Percentiles rank a stretch among this genome's conserved stretches.
phyloP scores from a whole-genome alignment of 768 basidiomycete species.

The Boletellus sp. region DNA sequence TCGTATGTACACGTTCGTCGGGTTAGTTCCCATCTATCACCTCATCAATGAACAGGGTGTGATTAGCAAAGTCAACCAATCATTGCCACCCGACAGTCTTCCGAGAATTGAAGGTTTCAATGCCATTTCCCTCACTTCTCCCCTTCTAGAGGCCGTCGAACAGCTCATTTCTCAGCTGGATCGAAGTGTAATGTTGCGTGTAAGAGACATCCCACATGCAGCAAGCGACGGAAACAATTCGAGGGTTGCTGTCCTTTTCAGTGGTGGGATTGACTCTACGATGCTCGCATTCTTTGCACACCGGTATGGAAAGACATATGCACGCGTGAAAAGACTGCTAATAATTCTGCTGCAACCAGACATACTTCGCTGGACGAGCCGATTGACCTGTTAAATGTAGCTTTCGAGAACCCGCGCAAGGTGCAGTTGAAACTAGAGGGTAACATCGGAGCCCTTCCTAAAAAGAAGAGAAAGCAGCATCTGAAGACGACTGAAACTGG shows the following conservation, averaged over 20 bases:
- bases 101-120: slow-evolving; percentile 27
- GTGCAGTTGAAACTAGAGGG: slow-evolving; percentile 46
- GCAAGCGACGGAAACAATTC: slow-evolving; percentile 38
- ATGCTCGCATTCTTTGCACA: slow-evolving; percentile 78
- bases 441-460: slow-evolving; percentile 43
- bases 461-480: slow-evolving; percentile 39
- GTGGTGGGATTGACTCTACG: slow-evolving; percentile 94
- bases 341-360: slow-evolving; percentile 36
- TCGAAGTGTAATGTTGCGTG: slow-evolving; percentile 62
- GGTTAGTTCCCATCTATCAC: background rate
- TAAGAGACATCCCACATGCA: slow-evolving; percentile 62
- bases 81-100: slow-evolving; percentile 42
- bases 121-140: slow-evolving; percentile 31
- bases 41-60: slow-evolving; percentile 36
- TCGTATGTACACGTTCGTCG: slow-evolving; percentile 18
- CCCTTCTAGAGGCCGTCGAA: slow-evolving; percentile 38
- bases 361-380: slow-evolving; percentile 73
- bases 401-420: slow-evolving; percentile 93
- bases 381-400: slow-evolving; percentile 89
- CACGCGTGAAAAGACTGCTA: background rate
- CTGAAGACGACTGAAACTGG: slow-evolving; percentile 2
- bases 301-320: slow-evolving; percentile 39
- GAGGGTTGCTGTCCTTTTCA: slow-evolving; percentile 84
- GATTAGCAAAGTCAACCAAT: slow-evolving; percentile 43
- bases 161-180: slow-evolving; percentile 54